phyloP scores from a whole-genome alignment of 2,329 filamentous ascomycete species.

The Colletotrichum sp. region DNA sequence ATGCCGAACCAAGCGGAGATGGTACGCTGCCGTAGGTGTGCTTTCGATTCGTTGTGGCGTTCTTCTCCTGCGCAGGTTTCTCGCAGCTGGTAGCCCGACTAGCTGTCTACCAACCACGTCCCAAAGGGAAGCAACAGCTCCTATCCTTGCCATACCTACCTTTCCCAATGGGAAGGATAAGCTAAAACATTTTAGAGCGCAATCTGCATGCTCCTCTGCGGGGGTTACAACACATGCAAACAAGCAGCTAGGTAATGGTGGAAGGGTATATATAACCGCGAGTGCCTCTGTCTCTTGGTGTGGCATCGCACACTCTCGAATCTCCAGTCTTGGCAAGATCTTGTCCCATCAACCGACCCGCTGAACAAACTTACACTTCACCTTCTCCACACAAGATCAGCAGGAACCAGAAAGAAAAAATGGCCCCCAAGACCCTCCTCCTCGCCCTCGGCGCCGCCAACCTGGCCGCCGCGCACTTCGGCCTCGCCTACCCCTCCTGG shows the following conservation, averaged over 20 bases:
- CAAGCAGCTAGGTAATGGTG: neutral
- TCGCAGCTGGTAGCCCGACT: neutral
- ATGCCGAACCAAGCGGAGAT: neutral
- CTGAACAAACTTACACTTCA: neutral
- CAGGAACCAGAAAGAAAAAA: constrained; percentile 8
- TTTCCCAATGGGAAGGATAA: neutral
- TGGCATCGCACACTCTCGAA: neutral
- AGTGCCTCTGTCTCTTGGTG: too few relatives aligned
- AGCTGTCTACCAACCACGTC: neutral
- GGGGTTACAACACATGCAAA: neutral
- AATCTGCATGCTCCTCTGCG: neutral
- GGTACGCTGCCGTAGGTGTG: neutral
- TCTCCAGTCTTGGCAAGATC: neutral
- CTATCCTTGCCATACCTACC: neutral
- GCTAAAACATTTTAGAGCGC: neutral
- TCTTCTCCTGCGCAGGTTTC: neutral
- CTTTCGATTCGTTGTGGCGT: neutral
- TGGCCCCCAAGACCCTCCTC: constrained; percentile 36
- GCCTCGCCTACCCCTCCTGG: constrained; percentile 52
- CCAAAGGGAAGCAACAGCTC: neutral
- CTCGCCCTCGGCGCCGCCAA: constrained; percentile 37
- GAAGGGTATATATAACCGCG: neutral
- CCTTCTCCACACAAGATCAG: neutral
- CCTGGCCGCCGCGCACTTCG: constrained; percentile 52
- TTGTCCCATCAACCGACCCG: neutral